Evolutionary conservation across 208 protist species (phyloP).

Genomic region (Leishmania major): DNA sequence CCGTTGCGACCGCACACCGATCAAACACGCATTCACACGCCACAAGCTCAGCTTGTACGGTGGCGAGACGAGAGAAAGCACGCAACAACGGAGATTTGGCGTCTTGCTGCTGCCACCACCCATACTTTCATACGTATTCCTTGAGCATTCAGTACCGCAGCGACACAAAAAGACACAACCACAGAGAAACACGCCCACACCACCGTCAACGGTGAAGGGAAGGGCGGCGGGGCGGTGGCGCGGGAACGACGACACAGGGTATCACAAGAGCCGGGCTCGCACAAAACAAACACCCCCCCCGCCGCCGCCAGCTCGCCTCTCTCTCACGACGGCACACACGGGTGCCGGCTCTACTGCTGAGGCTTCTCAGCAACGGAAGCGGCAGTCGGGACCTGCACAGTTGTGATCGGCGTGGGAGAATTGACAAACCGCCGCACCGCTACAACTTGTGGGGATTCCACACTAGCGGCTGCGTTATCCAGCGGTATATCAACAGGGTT

Average conservation of each 20-base stretch:
- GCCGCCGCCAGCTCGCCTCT: background rate
- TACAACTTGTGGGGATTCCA: constrained; percentile 14
- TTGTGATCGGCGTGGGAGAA: constrained; percentile 3
- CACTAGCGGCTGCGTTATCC: background rate
- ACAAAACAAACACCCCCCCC: background rate
- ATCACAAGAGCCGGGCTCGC: no score
- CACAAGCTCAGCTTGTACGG: background rate
- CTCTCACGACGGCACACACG: background rate
- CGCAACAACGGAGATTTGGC: background rate
- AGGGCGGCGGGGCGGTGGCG: background rate
- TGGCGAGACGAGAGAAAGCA: background rate
- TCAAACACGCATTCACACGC: background rate
- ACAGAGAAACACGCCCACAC: background rate
- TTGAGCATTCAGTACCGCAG: background rate
- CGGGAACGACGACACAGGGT: background rate
- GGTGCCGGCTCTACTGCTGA: background rate
- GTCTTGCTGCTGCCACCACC: background rate
- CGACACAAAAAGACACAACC: background rate
- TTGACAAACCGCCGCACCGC: constrained; percentile 20
- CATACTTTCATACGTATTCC: background rate
- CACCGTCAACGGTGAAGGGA: background rate
- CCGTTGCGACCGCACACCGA: background rate
- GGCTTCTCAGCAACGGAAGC: background rate
- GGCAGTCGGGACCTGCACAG: background rate
- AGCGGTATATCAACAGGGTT: background rate